Percentiles rank a stretch among this genome's conserved stretches.
Conservation (phyloP, 495 filamentous ascomycete genomes). For the Trypethelium eluteriae region DNA sequence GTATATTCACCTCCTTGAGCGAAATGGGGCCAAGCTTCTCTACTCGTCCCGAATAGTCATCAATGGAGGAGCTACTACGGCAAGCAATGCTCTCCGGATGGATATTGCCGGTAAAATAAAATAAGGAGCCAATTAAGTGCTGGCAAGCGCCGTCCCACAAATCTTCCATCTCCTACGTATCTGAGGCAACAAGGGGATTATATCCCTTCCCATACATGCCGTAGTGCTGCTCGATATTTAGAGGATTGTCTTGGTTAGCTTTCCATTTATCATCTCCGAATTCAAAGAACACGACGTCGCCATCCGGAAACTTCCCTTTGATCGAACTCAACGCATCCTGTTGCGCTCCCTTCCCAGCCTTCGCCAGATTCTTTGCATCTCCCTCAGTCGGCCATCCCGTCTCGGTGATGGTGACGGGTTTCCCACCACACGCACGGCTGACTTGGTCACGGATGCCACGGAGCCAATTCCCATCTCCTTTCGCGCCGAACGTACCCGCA, state of each 20-base stretch:
- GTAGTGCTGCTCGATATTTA: background rate
- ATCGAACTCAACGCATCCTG: conserved; percentile 55
- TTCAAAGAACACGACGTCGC: conserved; percentile 56
- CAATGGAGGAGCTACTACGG: no score
- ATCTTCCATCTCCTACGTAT: no score
- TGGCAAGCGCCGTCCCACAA: no score
- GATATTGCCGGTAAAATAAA: no score
- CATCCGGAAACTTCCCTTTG: conserved; percentile 41
- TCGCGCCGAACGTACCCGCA: conserved; percentile 50
- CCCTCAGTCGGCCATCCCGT: conserved; percentile 77
- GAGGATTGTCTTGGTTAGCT: background rate
- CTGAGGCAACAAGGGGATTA: background rate
- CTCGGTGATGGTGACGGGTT: conserved; percentile 60
- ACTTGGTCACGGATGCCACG: conserved; percentile 45
- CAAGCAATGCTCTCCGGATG: no score
- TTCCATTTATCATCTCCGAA: background rate
- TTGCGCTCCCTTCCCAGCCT: conserved; percentile 59
- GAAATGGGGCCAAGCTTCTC: no score
- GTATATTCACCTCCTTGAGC: no score
- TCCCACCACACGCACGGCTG: conserved; percentile 45
- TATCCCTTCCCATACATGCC: background rate
- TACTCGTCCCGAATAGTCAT: no score
- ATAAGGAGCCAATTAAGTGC: no score
- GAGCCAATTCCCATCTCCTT: conserved; percentile 53
- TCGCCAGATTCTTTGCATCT: conserved; percentile 52